phyloP scores from a whole-genome alignment of 2,329 filamentous ascomycete genomes.

The Diplocarpon rosae region DNA sequence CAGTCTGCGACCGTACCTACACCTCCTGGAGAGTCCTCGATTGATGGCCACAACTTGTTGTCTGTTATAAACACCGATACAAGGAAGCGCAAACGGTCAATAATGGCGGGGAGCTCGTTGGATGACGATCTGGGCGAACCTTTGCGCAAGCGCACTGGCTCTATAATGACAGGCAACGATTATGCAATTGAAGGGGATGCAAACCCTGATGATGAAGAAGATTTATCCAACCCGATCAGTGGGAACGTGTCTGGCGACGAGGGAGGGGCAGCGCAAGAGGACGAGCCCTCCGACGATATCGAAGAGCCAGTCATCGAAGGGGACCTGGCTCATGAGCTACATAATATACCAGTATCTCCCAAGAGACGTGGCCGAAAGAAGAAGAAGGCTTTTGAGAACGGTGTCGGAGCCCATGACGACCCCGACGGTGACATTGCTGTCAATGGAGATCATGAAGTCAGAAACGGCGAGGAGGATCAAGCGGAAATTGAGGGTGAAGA shows the following conservation, averaged over 20 bases:
- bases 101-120: slow-evolving; percentile 23
- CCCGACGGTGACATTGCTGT: slow-evolving; percentile 17
- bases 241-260: slow-evolving; percentile 26
- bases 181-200: slow-evolving; percentile 36
- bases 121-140: slow-evolving; percentile 29
- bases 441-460: slow-evolving; percentile 25
- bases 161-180: slow-evolving; percentile 33
- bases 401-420: slow-evolving; percentile 16
- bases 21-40: slow-evolving; percentile 24
- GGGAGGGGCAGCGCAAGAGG: slow-evolving; percentile 35
- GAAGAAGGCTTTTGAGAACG: slow-evolving; percentile 27
- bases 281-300: slow-evolving; percentile 32
- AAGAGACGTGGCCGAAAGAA: slow-evolving; percentile 28
- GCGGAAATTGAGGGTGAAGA: slow-evolving; percentile 46
- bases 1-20: slow-evolving; percentile 27
- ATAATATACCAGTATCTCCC: slow-evolving; percentile 18
- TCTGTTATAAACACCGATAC: slow-evolving; percentile 22
- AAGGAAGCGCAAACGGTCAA: slow-evolving; percentile 30
- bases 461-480: slow-evolving; percentile 39
- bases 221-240: slow-evolving; percentile 24
- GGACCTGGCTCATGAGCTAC: slow-evolving; percentile 27
- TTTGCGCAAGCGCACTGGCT: slow-evolving; percentile 42
- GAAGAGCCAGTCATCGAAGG: slow-evolving; percentile 32
- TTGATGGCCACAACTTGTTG: slow-evolving; percentile 19
- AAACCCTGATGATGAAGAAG: slow-evolving; percentile 33